These are phyloP conservation scores for Diphasiastrum complanatum DNA, from an alignment of 83 land plant genomes.

Conservation along the genomic window DNA sequence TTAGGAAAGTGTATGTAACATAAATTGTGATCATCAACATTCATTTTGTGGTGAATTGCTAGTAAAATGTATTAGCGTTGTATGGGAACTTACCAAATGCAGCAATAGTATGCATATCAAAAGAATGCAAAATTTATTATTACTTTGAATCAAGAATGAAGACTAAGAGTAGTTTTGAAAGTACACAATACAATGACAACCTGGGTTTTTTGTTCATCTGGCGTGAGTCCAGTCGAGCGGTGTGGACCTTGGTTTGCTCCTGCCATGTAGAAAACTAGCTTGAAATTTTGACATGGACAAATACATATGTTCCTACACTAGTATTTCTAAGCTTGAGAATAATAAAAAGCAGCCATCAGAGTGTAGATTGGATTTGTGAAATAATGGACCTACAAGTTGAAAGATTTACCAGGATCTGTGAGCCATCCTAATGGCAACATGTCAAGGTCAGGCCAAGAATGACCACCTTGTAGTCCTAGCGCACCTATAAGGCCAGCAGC, in stretches of 20 bases:
- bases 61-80: too few relatives aligned
- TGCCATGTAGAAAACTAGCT: slow-evolving; percentile 8
- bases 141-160: too few relatives aligned
- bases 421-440: slow-evolving; percentile 96
- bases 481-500: slow-evolving; percentile 60
- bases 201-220: slow-evolving; percentile 78
- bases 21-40: too few relatives aligned
- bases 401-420: slow-evolving; percentile 56
- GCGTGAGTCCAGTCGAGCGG: slow-evolving; percentile 41
- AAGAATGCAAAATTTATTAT: too few relatives aligned
- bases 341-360: background rate
- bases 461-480: slow-evolving; percentile 48
- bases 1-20: too few relatives aligned
- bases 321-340: background rate
- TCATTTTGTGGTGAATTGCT: too few relatives aligned
- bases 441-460: slow-evolving; percentile 97
- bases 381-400: background rate
- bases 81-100: too few relatives aligned
- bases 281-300: background rate
- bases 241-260: slow-evolving; percentile 75
- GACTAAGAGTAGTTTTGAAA: too few relatives aligned
- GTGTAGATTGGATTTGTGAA: background rate
- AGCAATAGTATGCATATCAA: too few relatives aligned
- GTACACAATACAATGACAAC: too few relatives aligned
- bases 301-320: background rate